These are phyloP conservation scores for Lachnellula arida DNA, from an alignment of 2,329 filamentous ascomycete species.

Conservation along the genomic window DNA sequence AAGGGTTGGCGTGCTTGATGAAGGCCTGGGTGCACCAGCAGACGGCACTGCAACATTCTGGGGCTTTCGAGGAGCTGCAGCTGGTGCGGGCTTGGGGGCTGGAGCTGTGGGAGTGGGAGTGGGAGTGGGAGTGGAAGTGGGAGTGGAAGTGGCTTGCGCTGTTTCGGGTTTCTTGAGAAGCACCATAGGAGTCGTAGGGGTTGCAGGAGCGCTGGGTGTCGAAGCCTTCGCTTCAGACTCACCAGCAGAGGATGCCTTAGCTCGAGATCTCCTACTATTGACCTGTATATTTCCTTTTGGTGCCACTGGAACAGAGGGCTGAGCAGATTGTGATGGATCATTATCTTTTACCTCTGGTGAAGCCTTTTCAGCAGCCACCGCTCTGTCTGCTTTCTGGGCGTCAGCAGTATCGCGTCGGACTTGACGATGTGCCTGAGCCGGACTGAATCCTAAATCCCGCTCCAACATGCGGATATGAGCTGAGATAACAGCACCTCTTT, in stretches of 20 bases:
- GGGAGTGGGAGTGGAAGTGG: slow-evolving; percentile 17
- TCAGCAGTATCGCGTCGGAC: slow-evolving; percentile 47
- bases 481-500: slow-evolving; percentile 44
- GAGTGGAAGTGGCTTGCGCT: slow-evolving; percentile 19
- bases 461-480: slow-evolving; percentile 61
- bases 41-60: slow-evolving; percentile 29
- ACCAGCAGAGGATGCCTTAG: slow-evolving; percentile 36
- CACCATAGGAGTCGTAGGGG: slow-evolving; percentile 31
- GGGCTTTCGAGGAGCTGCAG: slow-evolving; percentile 27
- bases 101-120: slow-evolving; percentile 27
- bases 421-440: slow-evolving; percentile 57
- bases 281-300: slow-evolving; percentile 26
- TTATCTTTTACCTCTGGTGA: slow-evolving; percentile 10
- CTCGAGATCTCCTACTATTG: slow-evolving; percentile 25
- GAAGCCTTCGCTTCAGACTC: slow-evolving; percentile 22
- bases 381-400: slow-evolving; percentile 28
- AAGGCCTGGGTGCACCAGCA: slow-evolving; percentile 62
- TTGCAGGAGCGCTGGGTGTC: slow-evolving; percentile 15
- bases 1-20: slow-evolving; percentile 78
- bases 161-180: slow-evolving; percentile 37
- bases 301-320: slow-evolving; percentile 24
- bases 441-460: slow-evolving; percentile 60
- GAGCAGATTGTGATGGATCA: slow-evolving; percentile 4
- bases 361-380: slow-evolving; percentile 19
- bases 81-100: slow-evolving; percentile 20